Conservation (phyloP, 208 protist species). For the Trypanosoma scelopori region DNA sequence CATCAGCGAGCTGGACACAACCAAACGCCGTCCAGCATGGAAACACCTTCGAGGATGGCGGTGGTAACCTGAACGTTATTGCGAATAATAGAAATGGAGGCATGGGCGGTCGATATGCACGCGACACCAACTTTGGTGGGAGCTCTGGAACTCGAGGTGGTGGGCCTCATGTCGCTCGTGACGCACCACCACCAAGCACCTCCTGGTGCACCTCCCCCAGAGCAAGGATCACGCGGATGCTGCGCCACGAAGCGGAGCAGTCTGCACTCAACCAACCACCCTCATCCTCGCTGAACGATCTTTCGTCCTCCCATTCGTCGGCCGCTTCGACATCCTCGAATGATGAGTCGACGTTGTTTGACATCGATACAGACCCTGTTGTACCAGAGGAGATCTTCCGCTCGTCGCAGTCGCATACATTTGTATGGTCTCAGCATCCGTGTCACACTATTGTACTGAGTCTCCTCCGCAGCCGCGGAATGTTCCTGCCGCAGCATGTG, state of each 20-base stretch:
- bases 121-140: background rate
- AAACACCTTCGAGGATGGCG: background rate
- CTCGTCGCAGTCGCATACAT: slow-evolving; percentile 20
- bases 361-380: slow-evolving; percentile 56
- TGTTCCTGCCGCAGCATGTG: slow-evolving; percentile 52
- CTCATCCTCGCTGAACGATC: background rate
- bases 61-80: background rate
- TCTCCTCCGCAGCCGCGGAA: slow-evolving; percentile 60
- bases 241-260: background rate
- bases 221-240: background rate
- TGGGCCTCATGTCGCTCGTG: background rate
- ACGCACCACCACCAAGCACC: background rate
- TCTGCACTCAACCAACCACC: background rate
- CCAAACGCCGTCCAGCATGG: background rate
- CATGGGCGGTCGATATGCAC: background rate
- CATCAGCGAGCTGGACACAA: background rate
- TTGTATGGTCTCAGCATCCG: slow-evolving; percentile 61
- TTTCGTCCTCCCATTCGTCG: slow-evolving; percentile 1
- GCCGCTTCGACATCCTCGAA: background rate
- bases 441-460: slow-evolving; percentile 57
- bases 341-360: slow-evolving; percentile 15
- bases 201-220: background rate
- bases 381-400: slow-evolving; percentile 53
- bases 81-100: background rate
- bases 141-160: no score